Evolutionary conservation across 352 stramenopile genomes (phyloP).

Genomic region (Saprolegnia parasitica): DNA sequence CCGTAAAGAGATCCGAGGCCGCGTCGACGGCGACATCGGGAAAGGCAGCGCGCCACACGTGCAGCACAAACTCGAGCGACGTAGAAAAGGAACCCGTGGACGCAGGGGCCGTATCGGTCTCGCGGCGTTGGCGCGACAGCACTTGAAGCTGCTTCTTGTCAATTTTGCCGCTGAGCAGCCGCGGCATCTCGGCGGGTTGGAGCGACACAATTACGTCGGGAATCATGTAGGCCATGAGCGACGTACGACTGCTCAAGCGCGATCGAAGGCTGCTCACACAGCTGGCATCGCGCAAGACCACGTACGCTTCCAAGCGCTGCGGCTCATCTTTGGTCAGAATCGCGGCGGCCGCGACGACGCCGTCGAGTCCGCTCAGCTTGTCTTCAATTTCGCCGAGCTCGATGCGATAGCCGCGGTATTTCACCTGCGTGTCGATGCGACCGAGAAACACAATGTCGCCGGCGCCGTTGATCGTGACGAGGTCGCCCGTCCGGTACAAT

Average conservation of each 20-base stretch:
- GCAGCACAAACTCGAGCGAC: neutral
- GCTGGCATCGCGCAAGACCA: constrained; percentile 34
- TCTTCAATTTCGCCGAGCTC: constrained; percentile 77
- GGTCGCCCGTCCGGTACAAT: constrained; percentile 63
- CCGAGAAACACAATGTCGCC: constrained; percentile 61
- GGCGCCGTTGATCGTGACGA: constrained; percentile 51
- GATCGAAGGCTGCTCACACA: neutral
- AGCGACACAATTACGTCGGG: neutral
- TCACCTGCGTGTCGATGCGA: constrained; percentile 69
- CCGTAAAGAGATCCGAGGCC: neutral
- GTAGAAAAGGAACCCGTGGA: neutral
- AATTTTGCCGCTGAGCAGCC: constrained; percentile 9
- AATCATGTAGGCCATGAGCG: constrained; percentile 15
- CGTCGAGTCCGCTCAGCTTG: constrained; percentile 39
- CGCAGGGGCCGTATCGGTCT: neutral
- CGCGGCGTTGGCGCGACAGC: neutral
- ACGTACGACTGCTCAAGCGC: neutral
- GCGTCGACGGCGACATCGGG: neutral
- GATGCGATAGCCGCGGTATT: constrained; percentile 74
- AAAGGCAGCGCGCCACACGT: neutral
- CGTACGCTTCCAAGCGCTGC: constrained; percentile 44
- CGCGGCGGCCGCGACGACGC: constrained; percentile 47
- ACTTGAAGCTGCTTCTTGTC: constrained; percentile 4
- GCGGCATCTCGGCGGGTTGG: neutral
- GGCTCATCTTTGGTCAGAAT: constrained; percentile 34